These are phyloP conservation scores for Ganoderma boninense DNA, from an alignment of 1,284 basidiomycete species.

Conservation along the genomic window DNA sequence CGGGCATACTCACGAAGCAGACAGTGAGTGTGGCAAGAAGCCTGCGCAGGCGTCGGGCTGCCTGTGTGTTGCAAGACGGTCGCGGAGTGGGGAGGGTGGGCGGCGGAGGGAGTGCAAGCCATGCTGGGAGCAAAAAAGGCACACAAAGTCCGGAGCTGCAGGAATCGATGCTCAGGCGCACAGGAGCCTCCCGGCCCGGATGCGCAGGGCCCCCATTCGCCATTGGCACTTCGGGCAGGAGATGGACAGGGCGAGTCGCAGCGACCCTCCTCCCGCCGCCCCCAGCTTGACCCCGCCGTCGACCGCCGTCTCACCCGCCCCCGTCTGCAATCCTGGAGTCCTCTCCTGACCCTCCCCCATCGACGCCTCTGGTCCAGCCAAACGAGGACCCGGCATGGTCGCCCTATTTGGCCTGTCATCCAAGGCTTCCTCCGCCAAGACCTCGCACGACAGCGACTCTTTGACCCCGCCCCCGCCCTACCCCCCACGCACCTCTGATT, in stretches of 20 bases:
- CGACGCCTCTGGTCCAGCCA: constrained; percentile 15
- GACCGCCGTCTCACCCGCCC: constrained; percentile 16
- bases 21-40: neutral
- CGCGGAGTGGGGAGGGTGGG: neutral
- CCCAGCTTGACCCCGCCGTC: constrained; percentile 24
- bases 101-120: neutral
- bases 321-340: constrained; percentile 29
- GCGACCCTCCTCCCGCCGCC: neutral
- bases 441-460: constrained; percentile 32
- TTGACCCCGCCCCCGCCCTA: constrained; percentile 51
- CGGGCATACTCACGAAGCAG: constrained; percentile 3
- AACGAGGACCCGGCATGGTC: constrained; percentile 47
- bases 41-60: neutral
- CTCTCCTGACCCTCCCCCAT: constrained; percentile 21
- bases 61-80: neutral
- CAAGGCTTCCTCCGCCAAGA: constrained; percentile 39
- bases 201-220: too few species aligned
- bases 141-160: neutral
- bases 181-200: neutral
- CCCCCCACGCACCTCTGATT: constrained; percentile 43
- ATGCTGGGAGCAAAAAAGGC: neutral
- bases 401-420: constrained; percentile 45
- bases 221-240: neutral
- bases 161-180: neutral
- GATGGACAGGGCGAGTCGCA: neutral